These are phyloP conservation scores for Protomyces gravidus DNA, from an alignment of 1,139 yeast species.

Conservation along the genomic window DNA sequence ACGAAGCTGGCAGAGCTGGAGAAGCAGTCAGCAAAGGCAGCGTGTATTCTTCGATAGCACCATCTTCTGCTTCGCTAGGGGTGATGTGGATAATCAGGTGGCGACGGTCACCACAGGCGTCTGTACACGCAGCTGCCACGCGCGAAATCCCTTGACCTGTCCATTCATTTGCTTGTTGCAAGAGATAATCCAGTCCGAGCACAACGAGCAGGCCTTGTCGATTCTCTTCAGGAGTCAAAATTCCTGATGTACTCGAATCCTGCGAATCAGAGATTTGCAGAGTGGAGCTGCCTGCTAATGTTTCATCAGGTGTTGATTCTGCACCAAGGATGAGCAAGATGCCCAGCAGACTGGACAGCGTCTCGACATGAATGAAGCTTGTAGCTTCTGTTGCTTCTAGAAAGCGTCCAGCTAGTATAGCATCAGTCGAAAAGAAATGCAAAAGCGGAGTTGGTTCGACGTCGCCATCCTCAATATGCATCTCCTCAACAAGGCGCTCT, in stretches of 20 bases:
- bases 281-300: neutral
- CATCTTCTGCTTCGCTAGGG: neutral
- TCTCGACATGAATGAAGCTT: slow-evolving; percentile 5
- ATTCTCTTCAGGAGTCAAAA: neutral
- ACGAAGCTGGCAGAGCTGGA: neutral
- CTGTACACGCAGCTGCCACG: neutral
- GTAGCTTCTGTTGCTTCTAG: neutral
- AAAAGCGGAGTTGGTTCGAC: neutral
- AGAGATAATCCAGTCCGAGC: neutral
- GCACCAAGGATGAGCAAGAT: neutral
- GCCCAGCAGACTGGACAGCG: slow-evolving; percentile 3
- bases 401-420: slow-evolving; percentile 1
- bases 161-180: neutral
- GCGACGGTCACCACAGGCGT: neutral
- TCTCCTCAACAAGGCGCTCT: neutral
- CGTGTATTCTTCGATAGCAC: neutral
- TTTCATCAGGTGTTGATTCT: neutral
- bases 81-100: neutral
- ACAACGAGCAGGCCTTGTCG: neutral
- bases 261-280: slow-evolving; percentile 13
- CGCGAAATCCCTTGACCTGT: neutral
- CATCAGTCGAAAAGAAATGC: neutral
- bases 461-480: neutral
- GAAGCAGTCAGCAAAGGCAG: neutral
- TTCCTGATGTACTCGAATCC: neutral